Evolutionary conservation across 2,329 filamentous ascomycete genomes (phyloP).

Genomic region (Pseudocercospora vitis): DNA sequence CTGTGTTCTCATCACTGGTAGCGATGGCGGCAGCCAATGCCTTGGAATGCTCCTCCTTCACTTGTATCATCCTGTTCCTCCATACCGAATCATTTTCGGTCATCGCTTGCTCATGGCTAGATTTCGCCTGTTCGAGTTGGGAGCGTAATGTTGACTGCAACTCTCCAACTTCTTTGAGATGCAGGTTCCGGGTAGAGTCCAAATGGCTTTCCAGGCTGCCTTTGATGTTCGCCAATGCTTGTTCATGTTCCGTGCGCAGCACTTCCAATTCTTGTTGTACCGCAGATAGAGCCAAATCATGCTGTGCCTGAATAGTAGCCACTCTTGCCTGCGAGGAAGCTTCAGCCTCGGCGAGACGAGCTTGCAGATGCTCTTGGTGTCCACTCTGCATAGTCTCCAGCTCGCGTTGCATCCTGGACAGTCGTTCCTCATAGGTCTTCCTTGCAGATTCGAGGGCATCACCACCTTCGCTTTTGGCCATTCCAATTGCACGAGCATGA

Average conservation of each 20-base stretch:
- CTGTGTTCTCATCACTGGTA: constrained; percentile 19
- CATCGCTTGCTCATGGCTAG: constrained; percentile 22
- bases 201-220: constrained; percentile 13
- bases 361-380: constrained; percentile 9
- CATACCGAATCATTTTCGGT: constrained; percentile 26
- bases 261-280: constrained; percentile 20
- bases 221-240: constrained; percentile 16
- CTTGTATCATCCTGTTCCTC: constrained; percentile 23
- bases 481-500: constrained; percentile 9
- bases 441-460: constrained; percentile 8
- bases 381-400: constrained; percentile 13
- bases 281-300: constrained; percentile 15
- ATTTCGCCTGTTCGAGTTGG: constrained; percentile 19
- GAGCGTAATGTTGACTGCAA: constrained; percentile 15
- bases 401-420: constrained; percentile 14
- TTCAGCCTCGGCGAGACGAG: constrained; percentile 22
- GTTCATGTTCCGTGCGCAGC: constrained; percentile 19
- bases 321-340: constrained; percentile 12
- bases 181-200: constrained; percentile 7
- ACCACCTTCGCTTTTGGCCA: constrained; percentile 16
- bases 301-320: constrained; percentile 14
- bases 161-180: constrained; percentile 9
- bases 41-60: constrained; percentile 25
- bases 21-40: constrained; percentile 20
- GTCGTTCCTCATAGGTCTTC: constrained; percentile 10